Base-by-base conservation (phyloP, 306 rosid genomes). In the Canavalia gladiata region DNA sequence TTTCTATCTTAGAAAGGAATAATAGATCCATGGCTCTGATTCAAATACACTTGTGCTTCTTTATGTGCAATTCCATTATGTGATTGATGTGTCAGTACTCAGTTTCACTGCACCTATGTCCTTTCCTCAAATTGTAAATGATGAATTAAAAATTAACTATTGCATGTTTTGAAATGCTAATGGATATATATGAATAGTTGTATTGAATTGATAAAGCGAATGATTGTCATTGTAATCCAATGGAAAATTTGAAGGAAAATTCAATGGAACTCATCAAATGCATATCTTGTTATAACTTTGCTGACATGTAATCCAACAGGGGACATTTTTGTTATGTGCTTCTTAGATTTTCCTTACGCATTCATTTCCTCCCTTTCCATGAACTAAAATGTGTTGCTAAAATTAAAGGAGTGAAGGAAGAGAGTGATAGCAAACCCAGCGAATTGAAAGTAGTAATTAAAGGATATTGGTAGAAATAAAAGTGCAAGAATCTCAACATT, bases 1-100 rank as follows among this genome's bases (percentile, higher is more conserved):
- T 76, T 74, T 81, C 46, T 47, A 45, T 56, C 84, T 64, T 52
- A 77, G 28, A 31, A n/a, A 77, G 34, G 43, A 45, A 59, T 63
- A 76, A 66, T 79, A 9, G 63, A 80, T 70, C 13, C 13, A 41
- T 51, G 29, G 30, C 68, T 52, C 42, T 47, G 65, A 78, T 78
- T 67, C 30, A 47, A 8, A 51, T 31, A 34, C 59, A 12, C 29
- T 80, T 68, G 42, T 66, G 10, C 72, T 47, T 60, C 7, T 51
- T 49, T 68, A 9, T 41, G 59, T 66, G 65, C 52, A 66, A 39
- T 35, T 74, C 18, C 11, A 37, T 57, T 47, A 29, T 49, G 56
- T 59, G 68, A 9, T 84, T 51, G 68, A 66, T 37, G 67, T 60
- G 45, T 59, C 10, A 12, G 25, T 18, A 18, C 25, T 18, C 25